Conservation (phyloP, 2,329 filamentous ascomycete genomes). For the Pseudocercospora vitis region DNA sequence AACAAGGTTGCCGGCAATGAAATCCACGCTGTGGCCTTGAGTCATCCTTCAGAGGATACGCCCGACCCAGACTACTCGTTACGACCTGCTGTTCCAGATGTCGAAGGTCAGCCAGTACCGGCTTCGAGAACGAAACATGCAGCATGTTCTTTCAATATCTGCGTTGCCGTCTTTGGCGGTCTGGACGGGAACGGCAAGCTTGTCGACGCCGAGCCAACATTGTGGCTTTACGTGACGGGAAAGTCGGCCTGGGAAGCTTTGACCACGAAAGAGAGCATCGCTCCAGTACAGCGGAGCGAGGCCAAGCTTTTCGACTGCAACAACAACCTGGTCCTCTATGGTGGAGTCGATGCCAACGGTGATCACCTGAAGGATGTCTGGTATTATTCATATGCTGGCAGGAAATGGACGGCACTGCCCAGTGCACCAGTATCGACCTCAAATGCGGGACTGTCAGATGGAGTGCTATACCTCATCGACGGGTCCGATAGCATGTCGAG, state of each 20-base stretch:
- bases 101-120: slow-evolving; percentile 38
- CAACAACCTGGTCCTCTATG: slow-evolving; percentile 36
- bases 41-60: slow-evolving; percentile 30
- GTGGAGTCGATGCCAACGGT: slow-evolving; percentile 29
- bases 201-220: slow-evolving; percentile 39
- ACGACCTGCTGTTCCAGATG: slow-evolving; percentile 43
- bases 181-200: slow-evolving; percentile 35
- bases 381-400: slow-evolving; percentile 32
- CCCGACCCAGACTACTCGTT: slow-evolving; percentile 44
- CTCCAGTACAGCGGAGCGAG: slow-evolving; percentile 30
- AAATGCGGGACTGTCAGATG: slow-evolving; percentile 41
- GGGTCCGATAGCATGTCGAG: slow-evolving; percentile 36
- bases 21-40: slow-evolving; percentile 42
- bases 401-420: slow-evolving; percentile 32
- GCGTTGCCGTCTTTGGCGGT: slow-evolving; percentile 45
- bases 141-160: slow-evolving; percentile 42
- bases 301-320: slow-evolving; percentile 32
- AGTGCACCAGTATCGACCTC: slow-evolving; percentile 34
- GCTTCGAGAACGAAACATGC: slow-evolving; percentile 41
- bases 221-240: slow-evolving; percentile 45
- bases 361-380: slow-evolving; percentile 34
- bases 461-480: slow-evolving; percentile 44
- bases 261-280: slow-evolving; percentile 29
- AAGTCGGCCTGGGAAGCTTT: slow-evolving; percentile 35
- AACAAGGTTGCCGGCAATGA: slow-evolving; percentile 39